A percentile compares a stretch with the other conserved stretches of the same genome.
Evolutionary conservation across 2,329 filamentous ascomycete genomes (phyloP).

Genomic region (Exophiala lecanii-corni): DNA sequence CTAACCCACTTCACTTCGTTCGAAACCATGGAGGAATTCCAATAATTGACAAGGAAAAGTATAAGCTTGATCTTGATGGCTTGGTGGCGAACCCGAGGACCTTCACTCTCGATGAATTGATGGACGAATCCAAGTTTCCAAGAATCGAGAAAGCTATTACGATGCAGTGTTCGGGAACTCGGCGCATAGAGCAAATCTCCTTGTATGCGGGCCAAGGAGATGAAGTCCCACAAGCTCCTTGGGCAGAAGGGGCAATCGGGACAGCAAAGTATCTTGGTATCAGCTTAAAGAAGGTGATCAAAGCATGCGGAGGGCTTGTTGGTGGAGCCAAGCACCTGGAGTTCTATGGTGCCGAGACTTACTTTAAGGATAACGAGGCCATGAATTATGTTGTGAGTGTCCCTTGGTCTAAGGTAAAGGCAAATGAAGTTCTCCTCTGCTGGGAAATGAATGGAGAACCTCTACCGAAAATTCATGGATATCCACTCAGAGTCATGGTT

Average conservation of each 20-base stretch:
- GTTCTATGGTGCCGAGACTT: conserved; percentile 65
- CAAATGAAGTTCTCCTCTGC: conserved; percentile 61
- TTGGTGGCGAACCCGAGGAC: conserved; percentile 54
- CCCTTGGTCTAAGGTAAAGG: conserved; percentile 62
- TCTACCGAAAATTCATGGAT: conserved; percentile 62
- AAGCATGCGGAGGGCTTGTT: conserved; percentile 60
- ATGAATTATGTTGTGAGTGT: conserved; percentile 65
- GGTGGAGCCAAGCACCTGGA: conserved; percentile 58
- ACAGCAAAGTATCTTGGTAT: conserved; percentile 61
- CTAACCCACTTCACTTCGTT: conserved; percentile 60
- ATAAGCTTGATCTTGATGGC: conserved; percentile 53
- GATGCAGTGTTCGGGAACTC: conserved; percentile 64
- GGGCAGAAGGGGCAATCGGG: conserved; percentile 66
- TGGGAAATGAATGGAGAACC: conserved; percentile 68
- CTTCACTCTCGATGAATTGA: conserved; percentile 56
- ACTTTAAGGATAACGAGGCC: conserved; percentile 62
- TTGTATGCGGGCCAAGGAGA: conserved; percentile 64
- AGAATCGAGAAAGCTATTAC: conserved; percentile 54
- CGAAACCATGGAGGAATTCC: conserved; percentile 70
- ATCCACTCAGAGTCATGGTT: conserved; percentile 57
- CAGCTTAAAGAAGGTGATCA: conserved; percentile 64
- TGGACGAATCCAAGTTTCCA: conserved; percentile 56
- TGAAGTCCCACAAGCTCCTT: conserved; percentile 47
- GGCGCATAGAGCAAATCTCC: conserved; percentile 63
- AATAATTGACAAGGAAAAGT: conserved; percentile 54